These are phyloP conservation scores for Plasmodium cynomolgi DNA, from an alignment of 169 alveolate species.

Conservation along the genomic window DNA sequence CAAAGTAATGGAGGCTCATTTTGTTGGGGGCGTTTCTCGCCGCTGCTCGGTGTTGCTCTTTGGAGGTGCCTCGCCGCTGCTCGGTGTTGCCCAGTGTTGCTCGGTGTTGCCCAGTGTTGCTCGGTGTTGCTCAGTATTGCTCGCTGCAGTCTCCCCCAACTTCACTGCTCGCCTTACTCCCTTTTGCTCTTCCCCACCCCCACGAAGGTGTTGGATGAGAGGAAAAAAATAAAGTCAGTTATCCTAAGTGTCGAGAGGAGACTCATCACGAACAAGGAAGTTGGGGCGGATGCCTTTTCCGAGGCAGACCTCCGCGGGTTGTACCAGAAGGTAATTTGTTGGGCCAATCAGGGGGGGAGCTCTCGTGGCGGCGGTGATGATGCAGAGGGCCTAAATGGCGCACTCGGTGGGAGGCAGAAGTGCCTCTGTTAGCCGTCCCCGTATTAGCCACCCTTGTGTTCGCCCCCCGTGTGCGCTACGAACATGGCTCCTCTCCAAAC, in stretches of 20 bases:
- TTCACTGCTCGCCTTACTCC: neutral
- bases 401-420: too few species aligned
- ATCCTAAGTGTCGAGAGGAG: slow-evolving; percentile 29
- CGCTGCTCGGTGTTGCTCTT: neutral
- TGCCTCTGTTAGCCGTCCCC: neutral
- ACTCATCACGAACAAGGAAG: slow-evolving; percentile 23
- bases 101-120: neutral
- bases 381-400: too few species aligned
- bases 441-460: neutral
- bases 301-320: slow-evolving; percentile 3
- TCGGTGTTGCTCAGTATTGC: neutral
- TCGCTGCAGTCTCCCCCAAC: neutral
- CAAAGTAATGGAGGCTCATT: slow-evolving; percentile 1
- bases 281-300: neutral
- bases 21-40: neutral
- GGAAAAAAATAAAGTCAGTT: slow-evolving; percentile 25
- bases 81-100: neutral
- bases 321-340: slow-evolving; percentile 16
- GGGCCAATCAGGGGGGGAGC: neutral
- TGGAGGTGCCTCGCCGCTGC: neutral
- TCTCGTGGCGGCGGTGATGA: neutral
- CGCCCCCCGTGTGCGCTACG: neutral
- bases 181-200: neutral
- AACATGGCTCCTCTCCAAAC: neutral
- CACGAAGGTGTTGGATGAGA: slow-evolving; percentile 26